These are phyloP conservation scores for Pseudogymnoascus sp. DNA, from an alignment of 2,329 filamentous ascomycete species.

Conservation along the genomic window DNA sequence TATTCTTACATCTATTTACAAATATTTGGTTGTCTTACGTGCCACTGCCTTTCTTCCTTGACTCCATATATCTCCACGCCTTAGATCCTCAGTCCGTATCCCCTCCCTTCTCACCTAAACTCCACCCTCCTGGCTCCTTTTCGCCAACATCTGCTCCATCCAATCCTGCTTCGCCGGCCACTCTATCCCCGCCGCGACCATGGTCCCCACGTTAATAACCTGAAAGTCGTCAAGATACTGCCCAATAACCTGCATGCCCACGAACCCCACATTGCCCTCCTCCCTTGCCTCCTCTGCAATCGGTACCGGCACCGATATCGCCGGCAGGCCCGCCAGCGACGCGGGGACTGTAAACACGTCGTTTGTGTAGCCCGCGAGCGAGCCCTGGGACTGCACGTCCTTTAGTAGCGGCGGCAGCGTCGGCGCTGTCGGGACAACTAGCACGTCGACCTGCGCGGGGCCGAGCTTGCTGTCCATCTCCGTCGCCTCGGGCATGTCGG, in stretches of 20 bases:
- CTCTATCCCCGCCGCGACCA: not conserved
- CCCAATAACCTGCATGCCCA: conserved; percentile 65
- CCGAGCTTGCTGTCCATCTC: conserved; percentile 43
- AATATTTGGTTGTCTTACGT: not conserved
- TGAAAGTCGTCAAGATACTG: conserved; percentile 63
- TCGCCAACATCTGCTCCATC: not conserved
- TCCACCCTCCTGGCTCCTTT: conserved; percentile 18
- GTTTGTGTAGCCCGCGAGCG: conserved; percentile 76
- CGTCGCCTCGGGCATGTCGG: conserved; percentile 45
- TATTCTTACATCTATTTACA: conserved; percentile 1
- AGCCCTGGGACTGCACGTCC: conserved; percentile 45
- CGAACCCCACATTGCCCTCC: conserved; percentile 33
- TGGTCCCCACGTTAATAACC: conserved; percentile 3
- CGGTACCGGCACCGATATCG: conserved; percentile 69
- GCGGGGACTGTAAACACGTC: conserved; percentile 95
- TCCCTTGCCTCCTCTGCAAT: conserved; percentile 24
- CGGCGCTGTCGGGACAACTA: conserved; percentile 81
- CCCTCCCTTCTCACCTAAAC: not conserved
- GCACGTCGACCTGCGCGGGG: conserved; percentile 65
- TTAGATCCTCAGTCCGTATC: not conserved
- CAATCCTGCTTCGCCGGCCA: not conserved
- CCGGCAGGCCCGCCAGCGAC: conserved; percentile 82
- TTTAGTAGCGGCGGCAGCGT: conserved; percentile 59
- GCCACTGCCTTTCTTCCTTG: not conserved
- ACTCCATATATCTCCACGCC: not conserved